Percentiles rank a stretch among this genome's conserved stretches.
These are phyloP conservation scores for Chloranthus sessilifolius DNA, from an alignment of 164 flowering plant genomes.

Conservation along the genomic window DNA sequence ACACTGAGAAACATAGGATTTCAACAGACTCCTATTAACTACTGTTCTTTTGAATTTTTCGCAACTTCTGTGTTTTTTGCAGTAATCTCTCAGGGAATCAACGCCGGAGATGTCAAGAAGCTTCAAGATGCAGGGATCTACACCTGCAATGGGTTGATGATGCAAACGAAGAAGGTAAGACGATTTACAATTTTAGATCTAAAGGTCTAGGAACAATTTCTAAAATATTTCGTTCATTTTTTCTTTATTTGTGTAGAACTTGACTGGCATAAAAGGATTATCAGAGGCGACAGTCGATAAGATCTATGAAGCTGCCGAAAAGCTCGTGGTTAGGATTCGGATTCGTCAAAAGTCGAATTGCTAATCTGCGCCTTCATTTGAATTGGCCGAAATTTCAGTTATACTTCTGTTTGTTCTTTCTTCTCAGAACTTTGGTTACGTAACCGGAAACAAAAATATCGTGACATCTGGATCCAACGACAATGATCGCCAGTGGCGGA, in stretches of 20 bases:
- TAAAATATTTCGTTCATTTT: not conserved
- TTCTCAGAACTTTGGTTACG: slow-evolving; percentile 74
- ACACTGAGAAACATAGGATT: no score
- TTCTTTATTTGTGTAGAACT: slow-evolving; percentile 27
- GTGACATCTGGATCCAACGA: no score
- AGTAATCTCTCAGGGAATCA: slow-evolving; percentile 92
- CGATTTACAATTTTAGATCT: not conserved
- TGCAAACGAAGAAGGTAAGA: slow-evolving; percentile 90
- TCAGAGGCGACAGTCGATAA: slow-evolving; percentile 95
- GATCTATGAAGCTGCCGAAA: slow-evolving; percentile 95
- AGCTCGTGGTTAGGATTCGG: slow-evolving; percentile 61
- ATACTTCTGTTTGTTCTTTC: not conserved
- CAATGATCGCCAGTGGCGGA: no score
- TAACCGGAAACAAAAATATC: slow-evolving; percentile 95
- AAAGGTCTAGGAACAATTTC: not conserved
- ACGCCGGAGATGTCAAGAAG: slow-evolving; percentile 94
- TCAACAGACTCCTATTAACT: not conserved
- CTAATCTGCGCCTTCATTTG: no score
- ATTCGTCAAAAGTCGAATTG: no score
- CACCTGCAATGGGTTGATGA: slow-evolving; percentile 96
- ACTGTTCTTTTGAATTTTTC: not conserved
- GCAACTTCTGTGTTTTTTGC: slow-evolving; percentile 4
- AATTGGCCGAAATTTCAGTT: no score
- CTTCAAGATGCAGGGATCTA: slow-evolving; percentile 95
- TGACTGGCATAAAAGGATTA: slow-evolving; percentile 88